Evolutionary conservation across 192 early-diverging fungal species (phyloP).

Genomic region (Piromyces sp.): DNA sequence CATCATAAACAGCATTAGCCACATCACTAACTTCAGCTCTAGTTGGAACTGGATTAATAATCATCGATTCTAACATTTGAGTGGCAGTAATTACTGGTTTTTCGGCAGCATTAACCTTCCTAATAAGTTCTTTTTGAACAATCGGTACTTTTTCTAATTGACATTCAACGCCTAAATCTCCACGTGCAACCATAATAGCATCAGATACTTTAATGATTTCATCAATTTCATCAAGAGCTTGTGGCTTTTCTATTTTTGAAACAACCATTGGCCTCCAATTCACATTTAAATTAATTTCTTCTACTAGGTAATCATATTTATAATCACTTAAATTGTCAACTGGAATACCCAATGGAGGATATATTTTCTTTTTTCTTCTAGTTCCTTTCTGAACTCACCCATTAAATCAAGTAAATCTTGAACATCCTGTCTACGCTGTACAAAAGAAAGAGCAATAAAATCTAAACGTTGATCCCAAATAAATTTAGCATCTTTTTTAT

Average conservation of each 20-base stretch:
- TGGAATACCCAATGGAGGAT: neutral
- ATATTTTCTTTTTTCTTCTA: neutral
- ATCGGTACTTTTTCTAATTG: conserved; percentile 81
- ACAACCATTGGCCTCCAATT: conserved; percentile 39
- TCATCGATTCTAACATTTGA: conserved; percentile 94
- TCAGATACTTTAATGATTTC: conserved; percentile 88
- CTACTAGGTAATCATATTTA: neutral
- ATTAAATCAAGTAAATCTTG: conserved; percentile 15
- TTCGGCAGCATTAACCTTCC: conserved; percentile 90
- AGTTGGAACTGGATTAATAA: conserved; percentile 82
- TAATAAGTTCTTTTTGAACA: conserved; percentile 96
- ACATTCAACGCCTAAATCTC: conserved; percentile 92
- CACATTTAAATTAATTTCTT: neutral
- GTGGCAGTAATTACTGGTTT: conserved; percentile 94
- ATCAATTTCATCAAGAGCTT: conserved; percentile 97
- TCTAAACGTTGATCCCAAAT: conserved; percentile 24
- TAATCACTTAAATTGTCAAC: neutral
- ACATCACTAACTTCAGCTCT: conserved; percentile 97
- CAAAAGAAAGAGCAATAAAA: conserved; percentile 29
- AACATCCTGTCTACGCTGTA: conserved; percentile 27
- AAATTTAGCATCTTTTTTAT: conserved; percentile 23
- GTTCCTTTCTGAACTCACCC: neutral
- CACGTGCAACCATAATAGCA: conserved; percentile 97
- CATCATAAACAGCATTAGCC: conserved; percentile 93
- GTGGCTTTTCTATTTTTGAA: conserved; percentile 92